phyloP scores from a whole-genome alignment of 371 early-diverging fungal genomes.

The Mortierella sp. region DNA sequence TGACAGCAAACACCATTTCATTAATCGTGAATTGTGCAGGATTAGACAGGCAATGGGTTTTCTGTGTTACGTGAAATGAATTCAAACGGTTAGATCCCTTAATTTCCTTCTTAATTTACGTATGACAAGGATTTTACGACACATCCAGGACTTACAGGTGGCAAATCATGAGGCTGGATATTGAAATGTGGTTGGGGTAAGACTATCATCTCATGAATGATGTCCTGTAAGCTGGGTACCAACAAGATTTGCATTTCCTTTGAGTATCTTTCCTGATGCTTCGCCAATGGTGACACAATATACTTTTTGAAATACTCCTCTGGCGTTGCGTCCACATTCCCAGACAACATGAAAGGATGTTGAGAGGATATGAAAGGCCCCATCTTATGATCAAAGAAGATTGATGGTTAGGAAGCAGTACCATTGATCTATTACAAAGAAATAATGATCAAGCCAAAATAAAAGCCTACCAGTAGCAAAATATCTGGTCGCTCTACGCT shows the following conservation, averaged over 20 bases:
- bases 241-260: slow-evolving; percentile 68
- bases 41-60: slow-evolving; percentile 79
- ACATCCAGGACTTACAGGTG: slow-evolving; percentile 35
- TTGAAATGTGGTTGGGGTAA: slow-evolving; percentile 89
- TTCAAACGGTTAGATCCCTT: neutral
- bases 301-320: slow-evolving; percentile 76
- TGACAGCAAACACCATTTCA: slow-evolving; percentile 80
- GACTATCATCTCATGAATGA: slow-evolving; percentile 74
- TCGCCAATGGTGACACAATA: slow-evolving; percentile 64
- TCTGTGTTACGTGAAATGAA: slow-evolving; percentile 16
- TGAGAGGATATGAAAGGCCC: slow-evolving; percentile 88
- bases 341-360: slow-evolving; percentile 74
- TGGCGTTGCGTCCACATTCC: slow-evolving; percentile 65
- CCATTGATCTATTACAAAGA: neutral
- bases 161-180: slow-evolving; percentile 36
- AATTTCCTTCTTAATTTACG: too few relatives aligned
- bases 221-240: slow-evolving; percentile 83
- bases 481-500: slow-evolving; percentile 78
- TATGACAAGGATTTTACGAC: too few relatives aligned
- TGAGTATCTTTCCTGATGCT: slow-evolving; percentile 60
- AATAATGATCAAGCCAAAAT: neutral
- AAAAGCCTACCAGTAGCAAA: slow-evolving; percentile 72
- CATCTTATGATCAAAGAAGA: slow-evolving; percentile 54
- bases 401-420: neutral
- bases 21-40: slow-evolving; percentile 87